Evolutionary conservation across 495 filamentous ascomycete genomes (phyloP).

Genomic region (Podospora pseudopauciseta): DNA sequence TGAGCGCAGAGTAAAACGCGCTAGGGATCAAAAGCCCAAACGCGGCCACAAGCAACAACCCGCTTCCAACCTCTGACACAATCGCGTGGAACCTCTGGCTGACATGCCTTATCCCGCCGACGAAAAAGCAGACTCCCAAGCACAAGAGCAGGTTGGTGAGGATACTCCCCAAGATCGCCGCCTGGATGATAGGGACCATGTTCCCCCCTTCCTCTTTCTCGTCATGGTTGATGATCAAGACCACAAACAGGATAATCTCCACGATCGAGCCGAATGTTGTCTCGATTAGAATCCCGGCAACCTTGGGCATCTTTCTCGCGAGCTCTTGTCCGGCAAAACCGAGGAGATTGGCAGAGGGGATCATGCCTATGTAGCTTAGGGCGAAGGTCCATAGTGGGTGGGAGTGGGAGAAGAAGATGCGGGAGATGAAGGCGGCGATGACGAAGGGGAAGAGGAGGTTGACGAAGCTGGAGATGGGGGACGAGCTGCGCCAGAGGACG

Average conservation of each 20-base stretch:
- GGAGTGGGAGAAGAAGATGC: neutral
- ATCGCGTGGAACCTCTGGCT: conserved; percentile 20
- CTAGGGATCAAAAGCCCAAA: conserved; percentile 29
- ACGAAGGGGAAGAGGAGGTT: conserved; percentile 41
- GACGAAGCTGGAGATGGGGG: conserved; percentile 22
- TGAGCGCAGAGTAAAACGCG: conserved; percentile 36
- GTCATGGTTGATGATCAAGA: conserved; percentile 46
- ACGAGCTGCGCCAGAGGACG: conserved; percentile 24
- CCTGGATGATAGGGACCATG: conserved; percentile 32
- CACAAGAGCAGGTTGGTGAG: conserved; percentile 38
- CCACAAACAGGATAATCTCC: conserved; percentile 78
- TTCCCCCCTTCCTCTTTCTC: conserved; percentile 13
- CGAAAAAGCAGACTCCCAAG: conserved; percentile 21
- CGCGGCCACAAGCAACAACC: conserved; percentile 67
- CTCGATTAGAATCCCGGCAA: conserved; percentile 62
- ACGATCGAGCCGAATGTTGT: conserved; percentile 51
- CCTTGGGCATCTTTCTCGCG: conserved; percentile 72
- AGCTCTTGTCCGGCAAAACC: conserved; percentile 81
- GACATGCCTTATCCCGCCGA: conserved; percentile 19
- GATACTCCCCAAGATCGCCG: conserved; percentile 31
- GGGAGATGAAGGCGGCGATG: conserved; percentile 32
- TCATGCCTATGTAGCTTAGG: conserved; percentile 28
- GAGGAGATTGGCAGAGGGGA: conserved; percentile 79
- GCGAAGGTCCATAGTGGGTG: neutral
- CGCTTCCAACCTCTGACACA: conserved; percentile 73